Conservation (phyloP, 2,329 filamentous ascomycete species). For the Epichloe gansuensis region DNA sequence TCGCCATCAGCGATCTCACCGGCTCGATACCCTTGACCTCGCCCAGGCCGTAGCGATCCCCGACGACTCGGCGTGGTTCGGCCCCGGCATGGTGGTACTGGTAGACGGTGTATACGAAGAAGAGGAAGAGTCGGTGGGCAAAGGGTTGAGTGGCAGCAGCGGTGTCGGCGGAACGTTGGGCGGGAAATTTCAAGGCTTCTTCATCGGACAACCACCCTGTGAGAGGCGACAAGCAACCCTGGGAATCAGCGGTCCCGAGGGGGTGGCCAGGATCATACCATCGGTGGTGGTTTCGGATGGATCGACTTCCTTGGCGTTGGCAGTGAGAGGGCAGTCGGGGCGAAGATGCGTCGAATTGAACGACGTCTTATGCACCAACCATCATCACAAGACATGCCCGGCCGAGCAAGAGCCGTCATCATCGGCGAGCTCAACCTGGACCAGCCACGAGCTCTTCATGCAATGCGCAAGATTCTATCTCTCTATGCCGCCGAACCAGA, state of each 20-base stretch:
- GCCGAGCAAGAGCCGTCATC: constrained; percentile 52
- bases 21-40: constrained; percentile 81
- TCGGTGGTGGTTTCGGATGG: constrained; percentile 85
- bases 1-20: constrained; percentile 76
- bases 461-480: constrained; percentile 65
- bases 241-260: constrained; percentile 51
- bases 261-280: constrained; percentile 42
- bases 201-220: constrained; percentile 81
- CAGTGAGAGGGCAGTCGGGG: constrained; percentile 72
- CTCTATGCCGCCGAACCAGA: constrained; percentile 57
- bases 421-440: constrained; percentile 82
- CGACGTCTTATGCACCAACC: constrained; percentile 46
- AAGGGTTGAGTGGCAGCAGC: constrained; percentile 60
- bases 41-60: constrained; percentile 71
- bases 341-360: constrained; percentile 73
- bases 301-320: constrained; percentile 90
- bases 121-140: constrained; percentile 60
- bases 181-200: constrained; percentile 84
- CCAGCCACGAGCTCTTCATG: constrained; percentile 66
- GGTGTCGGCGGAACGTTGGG: constrained; percentile 85
- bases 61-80: constrained; percentile 80
- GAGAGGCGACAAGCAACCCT: constrained; percentile 73
- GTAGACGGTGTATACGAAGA: constrained; percentile 96
- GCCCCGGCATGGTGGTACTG: constrained; percentile 89
- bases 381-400: constrained; percentile 21